Base-by-base conservation (phyloP, 345 rosid genomes). In the Boechera retrofracta region DNA sequence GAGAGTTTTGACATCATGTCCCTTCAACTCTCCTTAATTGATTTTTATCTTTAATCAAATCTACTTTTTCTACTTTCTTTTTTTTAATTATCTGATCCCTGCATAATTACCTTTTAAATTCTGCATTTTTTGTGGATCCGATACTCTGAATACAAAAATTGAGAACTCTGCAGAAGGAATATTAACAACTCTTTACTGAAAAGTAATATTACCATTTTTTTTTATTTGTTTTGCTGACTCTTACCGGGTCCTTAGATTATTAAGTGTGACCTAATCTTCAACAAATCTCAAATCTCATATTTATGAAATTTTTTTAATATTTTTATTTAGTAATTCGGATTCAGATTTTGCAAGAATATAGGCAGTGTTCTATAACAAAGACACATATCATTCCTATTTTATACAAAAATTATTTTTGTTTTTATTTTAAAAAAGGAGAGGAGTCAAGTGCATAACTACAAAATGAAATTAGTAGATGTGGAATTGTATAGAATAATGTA, bases 1-100 rank as follows among this genome's bases (percentile, higher is more conserved):
- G 58, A 73, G 65, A 62, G 75, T 60, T 79, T 73, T 73, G 75
- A 79, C 78, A 79, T 79, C 78, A 79, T 79, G 78, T 62, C 60
- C 18, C 60, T 26, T 66, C 60, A 63, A 7, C 24, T 63, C 66
- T 54, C 49, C 5, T 1, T 71, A 54, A 72, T 72, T 49, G 42
- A 31, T 72, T 72, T 57, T 56, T 16, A 55, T 48, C 12, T 66
- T 78, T 51, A 59, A 78, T 58, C 77, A 66, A 58, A 59, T 48
- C 64, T 31, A 42, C 64, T 61, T 78, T 77, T 78, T 65, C 10
- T 63, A 13, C 16, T 10, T 9, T 67, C 16, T 16, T 55, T 26
- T 1, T 26, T 69, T 57, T 48, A 38, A 55, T 78, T 39, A 44
- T n/a, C 52, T 73, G 73, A 73, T 21, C 36, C 10, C 76, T 71